Evolutionary conservation across 2,329 filamentous ascomycete species (phyloP).

Genomic region (Alternaria arbusti): DNA sequence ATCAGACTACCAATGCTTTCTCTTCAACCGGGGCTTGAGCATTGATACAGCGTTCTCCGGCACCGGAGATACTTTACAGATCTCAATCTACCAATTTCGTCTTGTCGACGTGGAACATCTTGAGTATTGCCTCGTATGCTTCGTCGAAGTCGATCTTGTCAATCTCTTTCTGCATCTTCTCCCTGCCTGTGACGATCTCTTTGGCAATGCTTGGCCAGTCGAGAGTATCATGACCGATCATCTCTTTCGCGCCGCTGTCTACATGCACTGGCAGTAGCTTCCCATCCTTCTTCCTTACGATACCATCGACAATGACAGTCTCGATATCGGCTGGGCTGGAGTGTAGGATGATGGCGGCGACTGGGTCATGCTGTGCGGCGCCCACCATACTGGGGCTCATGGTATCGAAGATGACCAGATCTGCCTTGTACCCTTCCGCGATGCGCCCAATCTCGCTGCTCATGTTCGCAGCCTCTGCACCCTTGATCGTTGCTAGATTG

Average conservation of each 20-base stretch:
- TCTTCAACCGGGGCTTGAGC: not conserved
- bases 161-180: constrained; percentile 39
- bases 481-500: constrained; percentile 58
- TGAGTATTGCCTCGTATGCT: constrained; percentile 4
- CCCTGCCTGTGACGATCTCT: constrained; percentile 35
- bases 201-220: constrained; percentile 42
- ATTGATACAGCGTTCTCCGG: not conserved
- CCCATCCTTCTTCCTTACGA: constrained; percentile 48
- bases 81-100: not conserved
- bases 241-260: constrained; percentile 23
- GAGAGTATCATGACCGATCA: constrained; percentile 18
- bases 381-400: constrained; percentile 51
- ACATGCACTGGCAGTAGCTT: constrained; percentile 34
- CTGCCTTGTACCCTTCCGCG: constrained; percentile 55
- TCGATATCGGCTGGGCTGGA: constrained; percentile 51
- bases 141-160: constrained; percentile 38
- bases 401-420: constrained; percentile 58
- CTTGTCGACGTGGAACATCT: not conserved
- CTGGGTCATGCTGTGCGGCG: constrained; percentile 50
- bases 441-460: constrained; percentile 54
- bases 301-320: constrained; percentile 54
- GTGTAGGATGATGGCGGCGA: constrained; percentile 54
- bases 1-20: not conserved
- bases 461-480: constrained; percentile 54
- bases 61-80: not conserved